Conservation (phyloP, 2,329 filamentous ascomycete genomes). For the Botrytis tulipae region DNA sequence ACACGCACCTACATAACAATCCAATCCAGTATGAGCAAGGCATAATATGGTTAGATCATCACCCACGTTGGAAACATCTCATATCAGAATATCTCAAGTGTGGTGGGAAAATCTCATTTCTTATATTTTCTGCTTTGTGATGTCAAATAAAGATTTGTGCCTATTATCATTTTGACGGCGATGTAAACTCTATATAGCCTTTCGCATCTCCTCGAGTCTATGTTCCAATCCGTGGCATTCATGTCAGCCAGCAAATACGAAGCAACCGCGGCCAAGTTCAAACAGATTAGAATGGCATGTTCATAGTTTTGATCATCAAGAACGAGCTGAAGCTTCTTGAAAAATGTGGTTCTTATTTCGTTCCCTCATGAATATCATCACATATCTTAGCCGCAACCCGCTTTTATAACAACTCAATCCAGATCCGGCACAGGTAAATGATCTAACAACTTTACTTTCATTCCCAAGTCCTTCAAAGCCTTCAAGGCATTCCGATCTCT, state of each 20-base stretch:
- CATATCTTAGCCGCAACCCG: neutral
- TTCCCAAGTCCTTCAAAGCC: conserved; percentile 52
- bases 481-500: conserved; percentile 63
- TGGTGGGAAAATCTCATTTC: neutral
- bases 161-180: neutral
- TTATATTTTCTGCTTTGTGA: neutral
- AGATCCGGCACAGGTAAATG: conserved; percentile 72
- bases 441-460: conserved; percentile 68
- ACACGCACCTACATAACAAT: neutral
- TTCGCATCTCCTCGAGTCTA: neutral
- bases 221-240: neutral
- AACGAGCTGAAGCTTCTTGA: neutral
- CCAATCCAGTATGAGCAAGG: neutral
- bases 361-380: neutral
- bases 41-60: neutral
- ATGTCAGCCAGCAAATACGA: neutral
- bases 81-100: neutral
- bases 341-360: neutral
- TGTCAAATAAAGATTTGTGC: neutral
- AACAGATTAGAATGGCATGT: neutral
- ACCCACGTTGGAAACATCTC: neutral
- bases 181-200: neutral
- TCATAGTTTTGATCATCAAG: neutral
- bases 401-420: conserved; percentile 39
- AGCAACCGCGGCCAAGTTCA: too few relatives aligned